Base-by-base conservation (phyloP, 208 protist species). In the Acanthamoeba healyi region DNA sequence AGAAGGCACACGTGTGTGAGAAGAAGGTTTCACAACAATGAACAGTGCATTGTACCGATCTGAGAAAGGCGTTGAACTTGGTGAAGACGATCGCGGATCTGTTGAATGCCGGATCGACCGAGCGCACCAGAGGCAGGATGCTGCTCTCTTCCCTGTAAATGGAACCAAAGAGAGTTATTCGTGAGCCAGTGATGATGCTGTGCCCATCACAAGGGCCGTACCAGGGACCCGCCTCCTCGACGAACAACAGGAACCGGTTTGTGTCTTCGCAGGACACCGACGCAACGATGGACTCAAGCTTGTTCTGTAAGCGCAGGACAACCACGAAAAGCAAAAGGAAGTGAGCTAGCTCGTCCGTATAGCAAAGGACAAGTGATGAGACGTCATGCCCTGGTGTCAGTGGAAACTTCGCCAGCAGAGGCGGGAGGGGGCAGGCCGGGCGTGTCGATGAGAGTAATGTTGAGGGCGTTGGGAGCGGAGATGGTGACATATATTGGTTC, bases 361-460 rank as follows among this genome's bases (percentile, higher is more conserved):
- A n/a, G n/a, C 34, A 17, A 81, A 40, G 26, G 22, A 36, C n/a
- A 87, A 87, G 54, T 1, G 32, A 42, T 9, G 40, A 49, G n/a
- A 12, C n/a, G n/a, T 7, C 19, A 26, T 44, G 65, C 81, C 82
- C 58, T 90, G 36, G 46, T 24, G 19, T 70, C 82, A 9, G 17
- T 1, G 0, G 49, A 15, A 32, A 72, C 54, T 7, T 36, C 54
- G 3, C 54, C 32, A 14, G 36, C 67, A 9, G 67, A 77, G 24
- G 19, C 5, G 4, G 54, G 58, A 42, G 82, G 56, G 3, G 58
- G 82, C 32, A 90, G 38, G 38, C 82, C 82, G 70, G 82, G 82
- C 5, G 82, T 90, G 58, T 90, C 82, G 58, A 90, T 90, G 82
- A 90, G 44, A 10, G 82, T 90, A 15, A 61, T 49, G 56, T 70